Evolutionary conservation across 2,329 filamentous ascomycete genomes (phyloP).

Genomic region (Dendrostoma leiphaemia): DNA sequence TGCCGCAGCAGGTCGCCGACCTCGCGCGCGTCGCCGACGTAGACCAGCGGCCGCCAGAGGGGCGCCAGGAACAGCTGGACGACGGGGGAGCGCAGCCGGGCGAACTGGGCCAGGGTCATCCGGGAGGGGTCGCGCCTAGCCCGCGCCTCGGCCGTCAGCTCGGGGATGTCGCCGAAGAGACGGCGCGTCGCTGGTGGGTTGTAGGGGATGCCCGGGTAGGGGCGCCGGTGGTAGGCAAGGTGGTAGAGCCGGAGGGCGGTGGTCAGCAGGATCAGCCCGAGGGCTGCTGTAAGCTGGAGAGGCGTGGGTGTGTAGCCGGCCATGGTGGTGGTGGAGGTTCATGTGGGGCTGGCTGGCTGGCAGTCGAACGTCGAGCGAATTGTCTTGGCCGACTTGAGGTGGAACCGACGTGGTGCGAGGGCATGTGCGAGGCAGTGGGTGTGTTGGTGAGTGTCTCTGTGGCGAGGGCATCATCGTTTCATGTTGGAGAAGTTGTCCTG

Average conservation of each 20-base stretch:
- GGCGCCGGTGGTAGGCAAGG: conserved; percentile 14
- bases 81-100: neutral
- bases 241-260: conserved; percentile 3
- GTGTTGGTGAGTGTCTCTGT: neutral
- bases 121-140: neutral
- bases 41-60: conserved; percentile 21
- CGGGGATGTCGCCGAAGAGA: conserved; percentile 16
- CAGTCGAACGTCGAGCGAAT: neutral
- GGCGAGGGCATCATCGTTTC: neutral
- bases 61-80: conserved; percentile 10
- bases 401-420: no score
- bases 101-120: conserved; percentile 10
- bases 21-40: conserved; percentile 22
- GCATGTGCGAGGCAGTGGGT: neutral
- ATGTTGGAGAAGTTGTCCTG: neutral
- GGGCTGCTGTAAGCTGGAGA: neutral
- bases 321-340: conserved; percentile 1
- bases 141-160: conserved; percentile 7
- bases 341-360: neutral
- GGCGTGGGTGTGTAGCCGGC: no score
- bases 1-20: conserved; percentile 23
- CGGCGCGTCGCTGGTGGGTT: conserved; percentile 15
- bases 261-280: conserved; percentile 1
- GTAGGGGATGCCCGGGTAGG: conserved; percentile 13
- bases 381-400: no score